Conservation (phyloP, 441 rosid species). For the Eutrema salsugineum region DNA sequence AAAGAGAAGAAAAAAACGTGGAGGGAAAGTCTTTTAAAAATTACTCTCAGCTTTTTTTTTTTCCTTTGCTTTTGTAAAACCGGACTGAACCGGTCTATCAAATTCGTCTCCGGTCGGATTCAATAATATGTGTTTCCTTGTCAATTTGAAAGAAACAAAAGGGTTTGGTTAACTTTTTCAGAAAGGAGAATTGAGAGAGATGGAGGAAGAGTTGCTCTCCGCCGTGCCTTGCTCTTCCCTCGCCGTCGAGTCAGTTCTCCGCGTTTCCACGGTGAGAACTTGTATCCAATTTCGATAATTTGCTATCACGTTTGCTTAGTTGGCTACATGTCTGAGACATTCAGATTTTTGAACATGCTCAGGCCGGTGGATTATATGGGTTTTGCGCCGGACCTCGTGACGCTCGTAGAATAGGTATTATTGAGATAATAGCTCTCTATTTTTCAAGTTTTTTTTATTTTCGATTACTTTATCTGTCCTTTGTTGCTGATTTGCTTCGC, state of each 20-base stretch:
- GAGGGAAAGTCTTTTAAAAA: no score
- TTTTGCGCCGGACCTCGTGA: constrained; percentile 56
- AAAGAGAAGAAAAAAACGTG: no score
- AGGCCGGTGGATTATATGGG: constrained; percentile 86
- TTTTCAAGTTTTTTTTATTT: no score
- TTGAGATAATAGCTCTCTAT: background rate
- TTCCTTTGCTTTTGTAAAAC: no score
- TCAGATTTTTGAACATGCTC: background rate
- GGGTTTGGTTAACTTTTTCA: no score
- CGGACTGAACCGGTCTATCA: no score
- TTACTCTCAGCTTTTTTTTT: no score
- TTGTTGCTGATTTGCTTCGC: background rate
- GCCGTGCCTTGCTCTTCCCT: constrained; percentile 78
- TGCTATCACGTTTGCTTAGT: background rate
- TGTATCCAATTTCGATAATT: background rate
- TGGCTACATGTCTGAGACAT: background rate
- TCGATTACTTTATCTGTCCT: background rate
- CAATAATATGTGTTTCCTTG: no score
- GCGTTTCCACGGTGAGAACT: constrained; percentile 55
- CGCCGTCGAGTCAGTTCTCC: constrained; percentile 58
- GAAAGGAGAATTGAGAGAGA: no score
- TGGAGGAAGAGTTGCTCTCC: constrained; percentile 49
- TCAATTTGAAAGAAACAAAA: background rate
- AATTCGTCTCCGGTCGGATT: no score
- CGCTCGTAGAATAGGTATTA: constrained; percentile 62